Percentiles rank a stretch among this genome's conserved stretches.
Conservation (phyloP, 2,329 filamentous ascomycete genomes). For the Alternaria sp. region DNA sequence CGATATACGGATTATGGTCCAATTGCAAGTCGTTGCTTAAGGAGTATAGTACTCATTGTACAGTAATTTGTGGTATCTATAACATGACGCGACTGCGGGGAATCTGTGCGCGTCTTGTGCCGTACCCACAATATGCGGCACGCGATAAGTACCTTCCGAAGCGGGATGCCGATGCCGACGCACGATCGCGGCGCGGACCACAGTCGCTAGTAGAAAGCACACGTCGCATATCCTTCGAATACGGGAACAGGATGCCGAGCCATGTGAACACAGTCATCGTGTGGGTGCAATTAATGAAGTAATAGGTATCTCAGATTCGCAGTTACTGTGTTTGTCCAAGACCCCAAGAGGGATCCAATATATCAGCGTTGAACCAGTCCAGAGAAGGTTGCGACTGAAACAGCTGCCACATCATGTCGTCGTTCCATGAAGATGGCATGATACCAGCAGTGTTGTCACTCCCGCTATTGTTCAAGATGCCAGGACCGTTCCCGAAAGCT, state of each 20-base stretch:
- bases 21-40: not conserved
- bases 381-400: slow-evolving; percentile 43
- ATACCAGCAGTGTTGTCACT: slow-evolving; percentile 4
- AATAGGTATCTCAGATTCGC: not conserved
- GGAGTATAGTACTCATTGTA: not conserved
- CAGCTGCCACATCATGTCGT: slow-evolving; percentile 45
- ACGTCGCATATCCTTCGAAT: not conserved
- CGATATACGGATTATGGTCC: not conserved
- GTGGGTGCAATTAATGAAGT: too few relatives aligned
- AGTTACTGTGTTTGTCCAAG: slow-evolving; percentile 5
- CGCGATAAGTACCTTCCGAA: not conserved
- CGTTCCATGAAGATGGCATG: slow-evolving; percentile 34
- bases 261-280: not conserved
- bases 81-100: not conserved
- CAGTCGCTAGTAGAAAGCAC: not conserved
- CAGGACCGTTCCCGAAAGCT: not conserved
- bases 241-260: not conserved
- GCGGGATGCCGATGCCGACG: not conserved
- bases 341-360: slow-evolving; percentile 37
- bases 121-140: not conserved
- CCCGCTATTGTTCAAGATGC: not conserved
- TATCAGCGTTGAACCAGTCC: slow-evolving; percentile 45
- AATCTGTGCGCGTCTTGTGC: not conserved
- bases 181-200: not conserved
- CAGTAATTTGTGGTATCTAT: not conserved